Evolutionary conservation across 345 rosid genomes (phyloP), one percentile per base, ranked within the genome.

Genomic region (Lumnitzera racemosa): DNA sequence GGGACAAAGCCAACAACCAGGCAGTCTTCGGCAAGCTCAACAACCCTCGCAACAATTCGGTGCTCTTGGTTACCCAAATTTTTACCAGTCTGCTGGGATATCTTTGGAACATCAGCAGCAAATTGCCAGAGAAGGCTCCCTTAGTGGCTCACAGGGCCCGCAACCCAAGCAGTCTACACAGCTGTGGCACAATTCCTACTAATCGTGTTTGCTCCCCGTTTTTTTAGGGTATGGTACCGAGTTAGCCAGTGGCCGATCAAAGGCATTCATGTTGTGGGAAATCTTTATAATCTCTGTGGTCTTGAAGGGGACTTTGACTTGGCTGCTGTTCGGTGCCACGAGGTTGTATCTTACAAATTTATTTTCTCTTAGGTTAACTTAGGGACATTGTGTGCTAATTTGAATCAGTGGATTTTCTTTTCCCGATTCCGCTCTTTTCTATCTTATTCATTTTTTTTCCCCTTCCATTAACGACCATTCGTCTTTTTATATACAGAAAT

Each of bases 121-220:
- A 67, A 86, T 78, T 82, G 70, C 83, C n/a, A 77, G 96, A 75
- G 97, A 94, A 12, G 83, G 78, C 14, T 68, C 82, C 56, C 76
- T 83, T 0, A 72, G 82, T 49, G 83, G 81, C 13, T 67, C 84
- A 23, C 97, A 94, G 74, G 85, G 81, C 55, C 99, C 90, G 75
- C 80, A 83, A 15, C 76, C 91, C 20, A 94, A 88, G 75, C 99
- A 86, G 85, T 74, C 80, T 56, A 95, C 84, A 70, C 99, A 88
- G 79, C 58, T 94, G 17, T 94, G 97, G 99, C 97, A 83, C 76
- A 90, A 90, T 83, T 78, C 78, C 74, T 94, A 94, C 90, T 92
- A 73, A 83, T 73, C 54, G 13, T 24, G 53, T 54, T 75, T 52
- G 76, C 72, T 69, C 72, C 65, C 61, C 51, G 80, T 76, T 80